Base-by-base conservation (phyloP, 1,284 basidiomycete species). In the Puccinia hordei region DNA sequence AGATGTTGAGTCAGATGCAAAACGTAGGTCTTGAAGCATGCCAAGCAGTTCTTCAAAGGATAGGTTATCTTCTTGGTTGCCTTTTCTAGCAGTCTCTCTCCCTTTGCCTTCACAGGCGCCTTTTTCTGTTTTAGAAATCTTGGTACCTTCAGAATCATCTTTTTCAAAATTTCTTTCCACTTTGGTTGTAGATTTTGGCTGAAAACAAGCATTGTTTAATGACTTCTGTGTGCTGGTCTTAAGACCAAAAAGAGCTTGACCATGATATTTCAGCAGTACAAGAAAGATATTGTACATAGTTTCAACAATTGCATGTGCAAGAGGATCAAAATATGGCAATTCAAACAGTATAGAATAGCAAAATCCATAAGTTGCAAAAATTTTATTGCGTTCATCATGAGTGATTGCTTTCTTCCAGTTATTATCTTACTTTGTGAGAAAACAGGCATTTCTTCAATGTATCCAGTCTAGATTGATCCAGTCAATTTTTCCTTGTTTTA, bases 201-300 rank as follows among this genome's bases (percentile, higher is more conserved):
- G n/a, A 38, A 33, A 33, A n/a, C n/a, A n/a, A n/a, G n/a, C n/a
- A n/a, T n/a, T n/a, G n/a, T n/a, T n/a, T n/a, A n/a, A n/a, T n/a
- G n/a, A n/a, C n/a, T n/a, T n/a, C n/a, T n/a, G n/a, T n/a, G n/a
- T n/a, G n/a, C n/a, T n/a, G n/a, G n/a, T 65, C 35, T 77, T 77
- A 27, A 77, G 49, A 38, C 75, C 75, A 68, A 71, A 53, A 30
- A 51, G 30, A 19, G 10, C 27, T 17, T 13, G 10, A 15, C 68
- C 68, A 61, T 79, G 76, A 41, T 79, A 24, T 24, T 41, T 55
- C 19, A 79, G 15, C 1, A 79, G 24, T 17, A 66, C 76, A 19
- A 79, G 55, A 41, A 69, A 79, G 17, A 79, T 72, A 46, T 79
- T 79, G 24, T 79, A 66, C 76, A 79, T 79, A 2, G 76, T 66